Conservation (phyloP, 768 basidiomycete genomes). For the Holtermannia corniformis region DNA sequence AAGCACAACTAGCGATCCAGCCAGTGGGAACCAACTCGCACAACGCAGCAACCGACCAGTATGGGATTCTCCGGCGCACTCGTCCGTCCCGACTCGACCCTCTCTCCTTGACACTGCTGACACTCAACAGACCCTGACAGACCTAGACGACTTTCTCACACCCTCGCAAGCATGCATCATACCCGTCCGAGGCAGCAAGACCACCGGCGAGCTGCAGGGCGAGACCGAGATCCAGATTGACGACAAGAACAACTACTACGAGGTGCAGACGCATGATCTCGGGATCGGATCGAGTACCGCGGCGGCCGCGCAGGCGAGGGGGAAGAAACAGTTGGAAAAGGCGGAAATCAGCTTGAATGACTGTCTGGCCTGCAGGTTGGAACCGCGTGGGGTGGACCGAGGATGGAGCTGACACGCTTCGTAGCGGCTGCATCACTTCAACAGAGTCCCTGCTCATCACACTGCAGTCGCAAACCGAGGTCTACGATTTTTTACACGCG, state of each 20-base stretch:
- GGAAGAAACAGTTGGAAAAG: constrained; percentile 62
- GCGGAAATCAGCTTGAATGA: constrained; percentile 96
- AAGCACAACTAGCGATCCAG: too few species aligned
- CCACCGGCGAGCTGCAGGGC: background rate
- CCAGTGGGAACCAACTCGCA: too few species aligned
- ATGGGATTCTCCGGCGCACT: constrained; percentile 87
- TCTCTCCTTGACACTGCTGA: background rate
- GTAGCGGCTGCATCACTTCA: constrained; percentile 93
- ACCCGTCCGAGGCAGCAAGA: constrained; percentile 60
- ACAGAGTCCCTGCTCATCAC: constrained; percentile 96
- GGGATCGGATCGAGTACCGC: constrained; percentile 23
- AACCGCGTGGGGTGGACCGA: background rate
- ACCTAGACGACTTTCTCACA: constrained; percentile 93
- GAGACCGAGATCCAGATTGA: constrained; percentile 93
- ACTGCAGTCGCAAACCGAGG: constrained; percentile 87
- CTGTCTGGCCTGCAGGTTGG: constrained; percentile 93
- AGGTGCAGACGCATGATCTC: constrained; percentile 47
- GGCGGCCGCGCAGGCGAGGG: constrained; percentile 3
- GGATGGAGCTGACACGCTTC: background rate
- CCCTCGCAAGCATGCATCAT: constrained; percentile 97
- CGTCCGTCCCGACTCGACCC: constrained; percentile 43
- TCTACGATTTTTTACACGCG: constrained; percentile 62
- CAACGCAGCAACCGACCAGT: too few species aligned
- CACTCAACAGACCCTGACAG: constrained; percentile 63
- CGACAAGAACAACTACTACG: constrained; percentile 74